Conservation (phyloP, 2,329 filamentous ascomycete species). For the Diaporthe sp. region DNA sequence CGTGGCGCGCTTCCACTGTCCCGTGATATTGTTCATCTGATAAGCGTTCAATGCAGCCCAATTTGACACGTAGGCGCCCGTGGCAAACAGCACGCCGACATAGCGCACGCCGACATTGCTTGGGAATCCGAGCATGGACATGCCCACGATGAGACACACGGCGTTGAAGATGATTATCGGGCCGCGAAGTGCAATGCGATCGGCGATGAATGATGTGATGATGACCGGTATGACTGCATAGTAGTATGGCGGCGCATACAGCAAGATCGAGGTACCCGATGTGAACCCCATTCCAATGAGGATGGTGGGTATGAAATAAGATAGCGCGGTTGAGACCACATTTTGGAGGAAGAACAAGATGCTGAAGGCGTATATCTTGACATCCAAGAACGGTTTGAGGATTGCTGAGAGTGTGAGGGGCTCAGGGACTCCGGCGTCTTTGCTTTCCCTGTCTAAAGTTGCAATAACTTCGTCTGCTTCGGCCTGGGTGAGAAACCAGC, state of each 20-base stretch:
- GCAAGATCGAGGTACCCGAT: constrained; percentile 68
- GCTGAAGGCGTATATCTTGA: constrained; percentile 76
- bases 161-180: constrained; percentile 77
- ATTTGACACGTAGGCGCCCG: constrained; percentile 77
- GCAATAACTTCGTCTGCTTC: constrained; percentile 70
- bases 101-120: constrained; percentile 73
- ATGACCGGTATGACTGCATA: constrained; percentile 76
- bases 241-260: constrained; percentile 78
- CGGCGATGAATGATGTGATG: constrained; percentile 73
- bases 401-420: constrained; percentile 69
- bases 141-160: constrained; percentile 72
- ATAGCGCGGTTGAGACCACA: constrained; percentile 74
- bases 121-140: constrained; percentile 75
- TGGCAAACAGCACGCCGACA: constrained; percentile 75
- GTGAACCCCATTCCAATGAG: constrained; percentile 69
- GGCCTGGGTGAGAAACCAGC: constrained; percentile 68
- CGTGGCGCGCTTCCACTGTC: constrained; percentile 42
- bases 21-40: constrained; percentile 71
- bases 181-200: constrained; percentile 71
- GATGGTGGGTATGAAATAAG: constrained; percentile 76
- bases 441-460: constrained; percentile 72
- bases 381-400: constrained; percentile 68
- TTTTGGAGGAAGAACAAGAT: constrained; percentile 77
- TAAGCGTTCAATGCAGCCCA: constrained; percentile 77
- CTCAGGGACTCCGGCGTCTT: constrained; percentile 68